Conservation (phyloP, 2,329 filamentous ascomycete genomes). For the Beauveria asiatica region DNA sequence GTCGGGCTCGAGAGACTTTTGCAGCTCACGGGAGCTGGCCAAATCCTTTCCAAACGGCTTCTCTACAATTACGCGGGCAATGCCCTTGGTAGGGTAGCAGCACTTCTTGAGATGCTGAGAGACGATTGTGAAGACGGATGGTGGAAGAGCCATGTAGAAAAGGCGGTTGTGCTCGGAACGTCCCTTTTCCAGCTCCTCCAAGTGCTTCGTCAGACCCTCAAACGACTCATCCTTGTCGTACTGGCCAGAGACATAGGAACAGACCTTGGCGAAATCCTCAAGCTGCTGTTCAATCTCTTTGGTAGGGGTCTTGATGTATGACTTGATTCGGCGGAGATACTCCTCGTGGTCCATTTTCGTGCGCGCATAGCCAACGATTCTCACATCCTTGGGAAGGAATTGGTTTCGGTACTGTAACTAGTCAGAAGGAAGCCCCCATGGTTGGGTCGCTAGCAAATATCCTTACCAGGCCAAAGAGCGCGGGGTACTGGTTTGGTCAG, state of each 20-base stretch:
- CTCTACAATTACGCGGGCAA: conserved; percentile 95
- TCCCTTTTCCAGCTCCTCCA: conserved; percentile 75
- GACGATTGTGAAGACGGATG: conserved; percentile 95
- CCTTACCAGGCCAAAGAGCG: conserved; percentile 93
- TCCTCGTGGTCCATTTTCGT: conserved; percentile 99
- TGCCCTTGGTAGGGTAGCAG: conserved; percentile 86
- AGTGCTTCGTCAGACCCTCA: conserved; percentile 71
- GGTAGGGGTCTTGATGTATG: conserved; percentile 97
- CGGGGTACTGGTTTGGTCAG: conserved; percentile 63
- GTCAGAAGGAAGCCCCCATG: background rate
- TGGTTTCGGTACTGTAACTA: conserved; percentile 84
- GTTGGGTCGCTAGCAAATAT: background rate
- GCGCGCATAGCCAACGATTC: conserved; percentile 96
- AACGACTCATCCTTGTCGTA: conserved; percentile 98
- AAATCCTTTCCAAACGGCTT: conserved; percentile 99
- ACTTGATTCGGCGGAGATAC: conserved; percentile 88
- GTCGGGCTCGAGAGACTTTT: conserved; percentile 89
- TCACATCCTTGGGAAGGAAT: conserved; percentile 93
- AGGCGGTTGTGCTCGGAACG: conserved; percentile 80
- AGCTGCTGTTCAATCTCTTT: conserved; percentile 96
- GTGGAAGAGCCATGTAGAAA: conserved; percentile 98
- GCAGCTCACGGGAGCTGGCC: conserved; percentile 84
- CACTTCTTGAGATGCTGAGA: conserved; percentile 95
- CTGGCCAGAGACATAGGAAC: conserved; percentile 92
- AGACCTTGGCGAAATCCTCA: conserved; percentile 77